Evolutionary conservation across 1,284 basidiomycete genomes (phyloP), one percentile per base, ranked within the genome.

Genomic region (Sphagnurus paluster): DNA sequence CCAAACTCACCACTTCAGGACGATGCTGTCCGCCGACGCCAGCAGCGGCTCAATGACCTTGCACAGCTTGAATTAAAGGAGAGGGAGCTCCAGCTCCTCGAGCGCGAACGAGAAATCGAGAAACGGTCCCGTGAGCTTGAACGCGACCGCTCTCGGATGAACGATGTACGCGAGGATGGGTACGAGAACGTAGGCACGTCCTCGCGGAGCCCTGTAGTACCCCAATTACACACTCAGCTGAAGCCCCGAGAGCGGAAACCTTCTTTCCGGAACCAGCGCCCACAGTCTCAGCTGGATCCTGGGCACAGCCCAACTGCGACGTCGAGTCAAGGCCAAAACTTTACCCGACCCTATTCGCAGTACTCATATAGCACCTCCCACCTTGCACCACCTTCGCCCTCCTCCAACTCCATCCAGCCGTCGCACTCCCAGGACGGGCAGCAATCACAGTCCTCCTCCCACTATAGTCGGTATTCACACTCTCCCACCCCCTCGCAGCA

Each of bases 41-140:
- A 72, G 29, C 72, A 76, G 30, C 71, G 71, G 5, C 58, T 77
- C 11, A 75, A 79, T 32, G 78, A 81, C 35, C 58, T 75, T 10
- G 70, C 77, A 51, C 80, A 82, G 47, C 67, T 72, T 30, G 74
- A 77, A 37, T 64, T 84, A 13, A 68, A 74, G 39, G 76, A 80
- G 52, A 76, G 74, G 46, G 79, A 81, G 45, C 66, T 71, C 34
- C 73, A 76, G 44, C 66, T 84, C 14, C 71, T 70, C 16, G 49
- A 75, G 43, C 74, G 79, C 32, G 84, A 87, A 60, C 74, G 76
- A 16, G 82, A 84, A 36, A 71, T 87, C 39, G 70, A 79, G 44
- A 65, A 71, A 48, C 69, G 72, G 13, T 63, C 76, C 11, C 68
- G 70, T 26, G 79, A 82, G 52, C 63, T 84, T n/a, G 79, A 83